A percentile compares a stretch with the other conserved stretches of the same genome.
These are phyloP conservation scores for Metschnikowia reukaufii DNA, from an alignment of 805 yeast genomes.

Conservation along the genomic window DNA sequence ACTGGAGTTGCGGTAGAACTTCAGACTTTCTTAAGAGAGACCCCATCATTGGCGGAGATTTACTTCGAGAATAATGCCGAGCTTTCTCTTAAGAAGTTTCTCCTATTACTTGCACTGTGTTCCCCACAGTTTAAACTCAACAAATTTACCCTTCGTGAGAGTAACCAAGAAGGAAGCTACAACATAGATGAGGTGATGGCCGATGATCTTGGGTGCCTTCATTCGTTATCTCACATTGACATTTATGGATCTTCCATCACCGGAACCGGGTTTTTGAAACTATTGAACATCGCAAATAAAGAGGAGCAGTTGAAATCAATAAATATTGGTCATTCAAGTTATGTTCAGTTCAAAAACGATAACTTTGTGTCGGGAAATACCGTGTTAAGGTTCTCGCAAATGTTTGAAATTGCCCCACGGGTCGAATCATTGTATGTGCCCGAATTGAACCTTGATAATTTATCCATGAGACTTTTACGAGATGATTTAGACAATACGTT, in stretches of 20 bases:
- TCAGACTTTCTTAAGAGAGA: slow-evolving; percentile 1
- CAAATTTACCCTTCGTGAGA: slow-evolving; percentile 34
- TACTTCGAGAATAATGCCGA: slow-evolving; percentile 36
- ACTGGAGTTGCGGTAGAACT: slow-evolving; percentile 17
- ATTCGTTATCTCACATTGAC: slow-evolving; percentile 29
- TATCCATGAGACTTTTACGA: slow-evolving; percentile 30
- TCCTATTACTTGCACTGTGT: slow-evolving; percentile 30
- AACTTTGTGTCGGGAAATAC: slow-evolving; percentile 9
- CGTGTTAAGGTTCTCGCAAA: slow-evolving; percentile 11
- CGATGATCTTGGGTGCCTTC: slow-evolving; percentile 26
- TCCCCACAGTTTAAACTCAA: slow-evolving; percentile 28
- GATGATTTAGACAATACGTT: slow-evolving; percentile 23
- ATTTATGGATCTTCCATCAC: slow-evolving; percentile 20
- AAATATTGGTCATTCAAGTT: slow-evolving; percentile 17
- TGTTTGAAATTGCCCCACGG: slow-evolving; percentile 19
- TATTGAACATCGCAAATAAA: slow-evolving; percentile 11
- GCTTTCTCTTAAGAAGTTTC: slow-evolving; percentile 27
- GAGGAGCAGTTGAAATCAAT: slow-evolving; percentile 5
- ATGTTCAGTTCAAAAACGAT: slow-evolving; percentile 17
- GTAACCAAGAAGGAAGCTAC: slow-evolving; percentile 19
- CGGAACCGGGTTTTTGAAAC: slow-evolving; percentile 14
- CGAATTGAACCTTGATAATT: slow-evolving; percentile 39
- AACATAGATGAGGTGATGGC: slow-evolving; percentile 29
- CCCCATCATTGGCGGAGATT: slow-evolving; percentile 12
- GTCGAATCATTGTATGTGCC: slow-evolving; percentile 28